Percentiles rank a stretch among this genome's conserved stretches.
Evolutionary conservation across 2,329 filamentous ascomycete species (phyloP).

Genomic region (Septoria linicola): DNA sequence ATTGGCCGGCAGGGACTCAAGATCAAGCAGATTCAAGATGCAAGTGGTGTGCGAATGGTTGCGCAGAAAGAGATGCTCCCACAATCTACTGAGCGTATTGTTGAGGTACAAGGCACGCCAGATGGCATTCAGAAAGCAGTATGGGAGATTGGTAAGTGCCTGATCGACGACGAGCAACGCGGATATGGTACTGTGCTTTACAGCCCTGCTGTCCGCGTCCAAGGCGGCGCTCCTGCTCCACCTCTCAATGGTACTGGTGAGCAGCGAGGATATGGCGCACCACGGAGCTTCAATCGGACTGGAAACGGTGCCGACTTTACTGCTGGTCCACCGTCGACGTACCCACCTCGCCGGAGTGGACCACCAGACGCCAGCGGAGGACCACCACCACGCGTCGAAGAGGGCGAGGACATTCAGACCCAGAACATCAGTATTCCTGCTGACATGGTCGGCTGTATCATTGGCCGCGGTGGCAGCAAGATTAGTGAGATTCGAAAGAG

Average conservation of each 20-base stretch:
- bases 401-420: conserved; percentile 95
- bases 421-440: conserved; percentile 99
- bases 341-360: conserved; percentile 66
- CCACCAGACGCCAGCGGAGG: conserved; percentile 72
- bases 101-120: conserved; percentile 92
- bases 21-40: conserved; percentile 99
- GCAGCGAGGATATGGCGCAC: conserved; percentile 52
- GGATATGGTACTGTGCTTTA: conserved; percentile 96
- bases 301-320: conserved; percentile 98
- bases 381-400: conserved; percentile 83
- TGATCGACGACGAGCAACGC: conserved; percentile 96
- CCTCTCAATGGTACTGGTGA: conserved; percentile 51
- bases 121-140: conserved; percentile 93
- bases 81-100: conserved; percentile 95
- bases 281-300: conserved; percentile 80
- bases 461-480: conserved; percentile 90
- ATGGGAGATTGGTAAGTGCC: conserved; percentile 98
- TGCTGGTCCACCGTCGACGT: conserved; percentile 61
- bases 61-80: conserved; percentile 99
- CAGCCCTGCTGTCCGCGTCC: conserved; percentile 90
- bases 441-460: conserved; percentile 99
- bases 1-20: conserved; percentile 95
- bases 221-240: conserved; percentile 57
- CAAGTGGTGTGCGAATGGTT: conserved; percentile 96
- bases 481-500: conserved; percentile 98